A percentile compares a stretch with the other conserved stretches of the same genome.
phyloP scores from a whole-genome alignment of 345 rosid genomes.

The Barbarea vulgaris region DNA sequence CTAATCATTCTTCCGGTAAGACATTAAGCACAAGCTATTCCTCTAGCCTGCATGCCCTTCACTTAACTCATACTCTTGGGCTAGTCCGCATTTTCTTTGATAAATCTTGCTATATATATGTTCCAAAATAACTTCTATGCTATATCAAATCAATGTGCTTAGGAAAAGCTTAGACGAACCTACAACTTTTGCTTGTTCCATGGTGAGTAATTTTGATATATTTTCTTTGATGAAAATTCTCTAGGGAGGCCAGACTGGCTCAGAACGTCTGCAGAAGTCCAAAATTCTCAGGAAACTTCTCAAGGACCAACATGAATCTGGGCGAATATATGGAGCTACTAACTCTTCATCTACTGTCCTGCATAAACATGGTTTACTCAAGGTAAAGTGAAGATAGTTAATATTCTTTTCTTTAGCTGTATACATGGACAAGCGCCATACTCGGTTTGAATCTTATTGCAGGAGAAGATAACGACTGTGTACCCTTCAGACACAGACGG shows the following conservation, averaged over 20 bases:
- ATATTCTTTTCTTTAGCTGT: background rate
- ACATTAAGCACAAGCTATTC: background rate
- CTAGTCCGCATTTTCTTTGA: constrained; percentile 6
- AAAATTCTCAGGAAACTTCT: constrained; percentile 76
- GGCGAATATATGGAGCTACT: constrained; percentile 76
- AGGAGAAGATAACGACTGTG: constrained; percentile 67
- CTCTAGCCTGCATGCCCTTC: constrained; percentile 3
- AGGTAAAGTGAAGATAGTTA: constrained; percentile 45
- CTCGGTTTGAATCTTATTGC: constrained; percentile 21
- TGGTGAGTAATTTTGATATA: background rate
- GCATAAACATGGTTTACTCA: constrained; percentile 67
- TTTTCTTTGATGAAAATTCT: constrained; percentile 4
- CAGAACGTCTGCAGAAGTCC: constrained; percentile 68
- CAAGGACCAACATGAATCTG: constrained; percentile 65
- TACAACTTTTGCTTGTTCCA: constrained; percentile 16
- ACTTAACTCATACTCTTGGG: background rate
- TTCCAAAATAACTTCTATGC: background rate
- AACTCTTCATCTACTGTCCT: constrained; percentile 63
- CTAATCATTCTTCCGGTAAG: constrained; percentile 85
- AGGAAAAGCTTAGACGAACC: background rate
- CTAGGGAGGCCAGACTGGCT: constrained; percentile 73
- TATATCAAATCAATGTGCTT: background rate
- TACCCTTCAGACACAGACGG: constrained; percentile 52
- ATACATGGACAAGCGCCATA: constrained; percentile 7
- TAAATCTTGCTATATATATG: background rate